A percentile compares a stretch with the other conserved stretches of the same genome.
These are phyloP conservation scores for Phycomyces nitens DNA, from an alignment of 192 early-diverging fungal species.

Conservation along the genomic window DNA sequence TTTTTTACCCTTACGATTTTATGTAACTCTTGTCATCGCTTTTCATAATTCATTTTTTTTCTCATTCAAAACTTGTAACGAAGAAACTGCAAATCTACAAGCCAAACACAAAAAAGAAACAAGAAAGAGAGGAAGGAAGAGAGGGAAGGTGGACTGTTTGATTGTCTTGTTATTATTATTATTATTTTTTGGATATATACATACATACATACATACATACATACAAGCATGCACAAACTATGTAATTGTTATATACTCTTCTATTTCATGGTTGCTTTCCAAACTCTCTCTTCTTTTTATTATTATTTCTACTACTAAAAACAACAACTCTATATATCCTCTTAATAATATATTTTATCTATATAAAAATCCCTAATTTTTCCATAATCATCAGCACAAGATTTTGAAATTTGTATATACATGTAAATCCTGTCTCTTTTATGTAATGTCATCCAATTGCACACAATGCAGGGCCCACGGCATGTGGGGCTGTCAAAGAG, in stretches of 20 bases:
- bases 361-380: no score
- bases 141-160: not conserved
- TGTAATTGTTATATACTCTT: not conserved
- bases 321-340: no score
- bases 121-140: not conserved
- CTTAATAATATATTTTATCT: no score
- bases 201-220: not conserved
- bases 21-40: conserved; percentile 3
- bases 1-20: conserved; percentile 2
- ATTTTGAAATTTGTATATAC: no score
- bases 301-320: no score
- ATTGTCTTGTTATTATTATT: not conserved
- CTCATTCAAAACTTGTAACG: not conserved
- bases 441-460: no score
- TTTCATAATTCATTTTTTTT: conserved; percentile 4
- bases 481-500: no score
- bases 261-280: not conserved
- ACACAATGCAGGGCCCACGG: no score
- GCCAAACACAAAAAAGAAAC: not conserved
- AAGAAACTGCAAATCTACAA: not conserved
- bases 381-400: no score
- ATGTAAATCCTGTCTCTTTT: no score
- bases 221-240: not conserved
- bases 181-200: not conserved
- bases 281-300: no score